A percentile compares a stretch with the other conserved stretches of the same genome.
Conservation (phyloP, 2,329 filamentous ascomycete genomes). For the Talaromyces pinophilus region DNA sequence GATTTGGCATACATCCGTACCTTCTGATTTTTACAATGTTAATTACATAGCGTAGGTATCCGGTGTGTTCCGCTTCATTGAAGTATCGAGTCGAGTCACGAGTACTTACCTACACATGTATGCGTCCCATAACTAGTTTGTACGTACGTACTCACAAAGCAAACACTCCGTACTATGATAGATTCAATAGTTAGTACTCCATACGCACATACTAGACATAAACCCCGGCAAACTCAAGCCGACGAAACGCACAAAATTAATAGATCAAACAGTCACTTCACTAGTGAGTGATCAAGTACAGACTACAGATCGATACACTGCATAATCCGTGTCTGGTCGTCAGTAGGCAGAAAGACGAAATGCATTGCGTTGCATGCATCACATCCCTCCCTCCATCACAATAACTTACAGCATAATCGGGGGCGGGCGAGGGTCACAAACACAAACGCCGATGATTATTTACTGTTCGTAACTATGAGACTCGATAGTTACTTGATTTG, state of each 20-base stretch:
- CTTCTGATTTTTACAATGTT: too few relatives aligned
- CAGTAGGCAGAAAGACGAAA: constrained; percentile 26
- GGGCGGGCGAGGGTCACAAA: background rate
- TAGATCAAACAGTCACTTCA: background rate
- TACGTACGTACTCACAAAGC: background rate
- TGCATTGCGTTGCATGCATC: constrained; percentile 22
- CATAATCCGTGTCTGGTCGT: background rate
- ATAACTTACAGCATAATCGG: background rate
- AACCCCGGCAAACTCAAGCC: background rate
- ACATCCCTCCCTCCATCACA: constrained; percentile 3
- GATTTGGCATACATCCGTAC: background rate
- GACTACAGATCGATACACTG: background rate
- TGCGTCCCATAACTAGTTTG: background rate
- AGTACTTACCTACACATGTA: background rate
- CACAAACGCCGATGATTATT: background rate
- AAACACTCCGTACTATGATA: too few relatives aligned
- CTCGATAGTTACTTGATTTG: background rate
- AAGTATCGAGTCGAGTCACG: background rate
- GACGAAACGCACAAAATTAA: background rate
- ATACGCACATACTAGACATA: too few relatives aligned
- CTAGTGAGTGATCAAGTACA: background rate
- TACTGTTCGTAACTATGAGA: background rate
- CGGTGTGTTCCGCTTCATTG: background rate
- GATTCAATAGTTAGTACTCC: too few relatives aligned
- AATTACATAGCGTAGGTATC: background rate